Percentiles rank a stretch among this genome's conserved stretches.
Evolutionary conservation across 495 filamentous ascomycete species (phyloP).

Genomic region (Terfezia claveryi): DNA sequence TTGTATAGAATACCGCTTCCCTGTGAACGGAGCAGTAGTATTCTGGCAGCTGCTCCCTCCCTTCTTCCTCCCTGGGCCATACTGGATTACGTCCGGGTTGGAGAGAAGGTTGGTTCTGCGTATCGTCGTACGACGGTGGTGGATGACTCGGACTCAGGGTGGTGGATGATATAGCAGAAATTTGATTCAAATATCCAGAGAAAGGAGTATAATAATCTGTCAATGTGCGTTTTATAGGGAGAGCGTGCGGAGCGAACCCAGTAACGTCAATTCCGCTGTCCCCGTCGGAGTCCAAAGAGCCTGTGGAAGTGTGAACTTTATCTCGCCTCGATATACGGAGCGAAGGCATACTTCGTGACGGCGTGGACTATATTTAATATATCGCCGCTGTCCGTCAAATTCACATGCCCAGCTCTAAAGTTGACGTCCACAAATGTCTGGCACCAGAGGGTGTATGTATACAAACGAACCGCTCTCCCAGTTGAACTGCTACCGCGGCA

Average conservation of each 20-base stretch:
- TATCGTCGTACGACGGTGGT: constrained; percentile 14
- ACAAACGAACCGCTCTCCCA: too few relatives aligned
- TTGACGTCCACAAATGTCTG: too few relatives aligned
- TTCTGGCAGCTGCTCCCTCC: constrained; percentile 26
- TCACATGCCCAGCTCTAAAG: too few relatives aligned
- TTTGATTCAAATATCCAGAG: constrained; percentile 10
- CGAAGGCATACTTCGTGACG: neutral
- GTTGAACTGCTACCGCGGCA: too few relatives aligned
- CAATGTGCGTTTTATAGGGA: constrained; percentile 5
- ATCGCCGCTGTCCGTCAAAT: too few relatives aligned
- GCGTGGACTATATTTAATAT: too few relatives aligned
- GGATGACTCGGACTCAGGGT: neutral
- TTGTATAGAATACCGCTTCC: constrained; percentile 31
- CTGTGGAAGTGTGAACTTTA: constrained; percentile 2
- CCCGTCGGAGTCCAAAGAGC: constrained; percentile 4
- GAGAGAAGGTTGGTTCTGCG: constrained; percentile 3
- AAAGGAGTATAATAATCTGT: constrained; percentile 5
- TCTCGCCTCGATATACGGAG: constrained; percentile 1
- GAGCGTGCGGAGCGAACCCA: constrained; percentile 7
- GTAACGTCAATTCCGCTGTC: constrained; percentile 7
- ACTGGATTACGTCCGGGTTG: constrained; percentile 19
- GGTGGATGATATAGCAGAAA: neutral
- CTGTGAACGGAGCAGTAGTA: constrained; percentile 34
- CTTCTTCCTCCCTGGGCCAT: constrained; percentile 24
- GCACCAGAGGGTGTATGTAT: too few relatives aligned